Conservation (phyloP, 805 yeast species). For the Kuraishia floccosa region DNA sequence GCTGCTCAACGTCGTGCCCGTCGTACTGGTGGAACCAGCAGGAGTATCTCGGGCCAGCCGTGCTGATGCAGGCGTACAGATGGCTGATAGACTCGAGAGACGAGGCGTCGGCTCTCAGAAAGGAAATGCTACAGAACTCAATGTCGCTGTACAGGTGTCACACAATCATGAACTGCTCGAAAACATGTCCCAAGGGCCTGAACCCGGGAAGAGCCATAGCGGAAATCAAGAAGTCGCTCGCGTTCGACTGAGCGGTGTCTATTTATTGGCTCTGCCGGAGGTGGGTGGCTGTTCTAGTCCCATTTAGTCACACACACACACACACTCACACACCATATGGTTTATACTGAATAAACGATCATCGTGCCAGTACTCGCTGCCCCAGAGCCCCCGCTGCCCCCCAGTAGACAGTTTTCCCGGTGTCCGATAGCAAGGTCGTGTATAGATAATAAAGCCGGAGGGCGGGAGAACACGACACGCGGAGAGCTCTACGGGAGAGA, state of each 20-base stretch:
- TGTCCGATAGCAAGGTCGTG: no score
- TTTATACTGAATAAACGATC: no score
- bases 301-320: not conserved
- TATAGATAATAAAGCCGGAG: no score
- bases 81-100: slow-evolving; percentile 98
- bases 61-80: slow-evolving; percentile 97
- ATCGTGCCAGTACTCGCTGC: no score
- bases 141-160: slow-evolving; percentile 98
- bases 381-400: no score
- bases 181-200: slow-evolving; percentile 95
- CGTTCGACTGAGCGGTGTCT: slow-evolving; percentile 41
- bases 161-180: slow-evolving; percentile 97
- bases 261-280: no score
- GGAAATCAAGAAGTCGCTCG: slow-evolving; percentile 88
- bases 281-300: not conserved
- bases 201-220: slow-evolving; percentile 98
- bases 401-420: no score
- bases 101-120: slow-evolving; percentile 73
- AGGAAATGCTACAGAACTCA: slow-evolving; percentile 85
- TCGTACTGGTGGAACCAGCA: slow-evolving; percentile 99
- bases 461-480: no score
- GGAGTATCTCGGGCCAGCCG: slow-evolving; percentile 98
- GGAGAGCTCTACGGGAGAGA: no score
- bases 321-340: no score
- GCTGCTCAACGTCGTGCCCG: slow-evolving; percentile 98